Conservation (phyloP, 768 basidiomycete genomes). For the Lyophyllum atratum region DNA sequence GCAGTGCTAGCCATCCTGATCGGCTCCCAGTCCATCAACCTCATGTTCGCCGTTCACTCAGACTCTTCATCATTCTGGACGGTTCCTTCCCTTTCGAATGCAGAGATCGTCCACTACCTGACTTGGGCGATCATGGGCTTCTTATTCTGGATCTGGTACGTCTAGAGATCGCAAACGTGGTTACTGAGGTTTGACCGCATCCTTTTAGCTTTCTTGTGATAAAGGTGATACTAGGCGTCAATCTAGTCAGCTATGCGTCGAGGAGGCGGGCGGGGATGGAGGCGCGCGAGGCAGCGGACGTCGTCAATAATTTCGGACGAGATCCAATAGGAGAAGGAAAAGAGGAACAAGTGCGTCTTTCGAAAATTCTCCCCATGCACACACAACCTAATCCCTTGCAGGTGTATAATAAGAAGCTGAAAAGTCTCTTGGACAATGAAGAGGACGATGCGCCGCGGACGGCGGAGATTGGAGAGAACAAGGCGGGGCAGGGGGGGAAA, state of each 20-base stretch:
- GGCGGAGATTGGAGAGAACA: constrained; percentile 74
- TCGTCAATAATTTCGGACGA: constrained; percentile 85
- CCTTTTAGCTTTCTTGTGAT: constrained; percentile 72
- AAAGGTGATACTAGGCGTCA: constrained; percentile 91
- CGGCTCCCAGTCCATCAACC: constrained; percentile 66
- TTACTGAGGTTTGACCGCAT: background rate
- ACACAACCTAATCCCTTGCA: constrained; percentile 24
- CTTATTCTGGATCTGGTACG: constrained; percentile 84
- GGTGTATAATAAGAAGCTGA: constrained; percentile 84
- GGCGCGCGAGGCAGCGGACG: constrained; percentile 69
- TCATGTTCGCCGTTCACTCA: constrained; percentile 56
- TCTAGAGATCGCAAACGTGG: constrained; percentile 20
- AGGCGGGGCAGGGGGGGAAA: constrained; percentile 41
- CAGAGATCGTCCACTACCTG: constrained; percentile 51
- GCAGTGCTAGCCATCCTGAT: constrained; percentile 82
- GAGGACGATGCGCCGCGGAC: constrained; percentile 68
- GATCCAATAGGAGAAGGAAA: constrained; percentile 88
- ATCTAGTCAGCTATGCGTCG: constrained; percentile 83
- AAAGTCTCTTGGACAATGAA: constrained; percentile 65
- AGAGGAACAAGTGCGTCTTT: constrained; percentile 70
- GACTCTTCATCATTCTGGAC: constrained; percentile 47
- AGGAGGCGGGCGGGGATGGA: constrained; percentile 77
- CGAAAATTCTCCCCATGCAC: background rate
- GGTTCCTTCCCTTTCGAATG: constrained; percentile 43
- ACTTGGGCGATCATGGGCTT: constrained; percentile 69